phyloP scores from a whole-genome alignment of 1,284 basidiomycete genomes.

The Pyrrhoderma noxium region DNA sequence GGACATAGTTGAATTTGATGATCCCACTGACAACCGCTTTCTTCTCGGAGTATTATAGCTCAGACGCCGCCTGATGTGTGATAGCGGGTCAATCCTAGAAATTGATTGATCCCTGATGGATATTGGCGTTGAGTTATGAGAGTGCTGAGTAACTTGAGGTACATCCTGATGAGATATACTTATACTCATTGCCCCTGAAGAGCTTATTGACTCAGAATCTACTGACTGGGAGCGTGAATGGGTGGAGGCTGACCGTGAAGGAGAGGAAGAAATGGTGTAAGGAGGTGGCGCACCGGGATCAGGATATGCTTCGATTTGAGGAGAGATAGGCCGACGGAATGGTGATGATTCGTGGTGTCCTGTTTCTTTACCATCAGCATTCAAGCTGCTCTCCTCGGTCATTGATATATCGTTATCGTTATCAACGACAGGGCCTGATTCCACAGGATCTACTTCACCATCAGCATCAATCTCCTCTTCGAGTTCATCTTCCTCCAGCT shows the following conservation, averaged over 20 bases:
- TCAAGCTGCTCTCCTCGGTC: background rate
- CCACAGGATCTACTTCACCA: background rate
- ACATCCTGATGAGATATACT: background rate
- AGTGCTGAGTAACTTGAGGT: background rate
- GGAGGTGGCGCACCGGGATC: constrained; percentile 15
- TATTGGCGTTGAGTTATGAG: background rate
- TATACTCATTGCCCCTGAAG: constrained; percentile 3
- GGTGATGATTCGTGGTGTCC: background rate
- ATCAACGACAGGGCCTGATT: too few species aligned
- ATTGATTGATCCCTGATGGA: background rate
- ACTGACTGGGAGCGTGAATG: constrained; percentile 3
- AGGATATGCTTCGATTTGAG: constrained; percentile 5
- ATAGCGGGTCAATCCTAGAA: constrained; percentile 4
- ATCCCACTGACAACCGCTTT: background rate
- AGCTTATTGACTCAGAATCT: constrained; percentile 9
- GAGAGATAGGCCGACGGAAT: background rate
- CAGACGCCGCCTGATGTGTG: constrained; percentile 3
- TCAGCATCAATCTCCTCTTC: constrained; percentile 1
- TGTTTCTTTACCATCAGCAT: background rate
- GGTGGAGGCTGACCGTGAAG: background rate
- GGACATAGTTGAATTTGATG: background rate
- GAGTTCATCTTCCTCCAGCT: constrained; percentile 6
- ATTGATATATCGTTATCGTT: constrained; percentile 1
- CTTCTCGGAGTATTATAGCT: background rate
- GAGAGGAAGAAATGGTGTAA: constrained; percentile 8